phyloP scores from a whole-genome alignment of 2,329 filamentous ascomycete genomes.

The Didymellaceae sp. region DNA sequence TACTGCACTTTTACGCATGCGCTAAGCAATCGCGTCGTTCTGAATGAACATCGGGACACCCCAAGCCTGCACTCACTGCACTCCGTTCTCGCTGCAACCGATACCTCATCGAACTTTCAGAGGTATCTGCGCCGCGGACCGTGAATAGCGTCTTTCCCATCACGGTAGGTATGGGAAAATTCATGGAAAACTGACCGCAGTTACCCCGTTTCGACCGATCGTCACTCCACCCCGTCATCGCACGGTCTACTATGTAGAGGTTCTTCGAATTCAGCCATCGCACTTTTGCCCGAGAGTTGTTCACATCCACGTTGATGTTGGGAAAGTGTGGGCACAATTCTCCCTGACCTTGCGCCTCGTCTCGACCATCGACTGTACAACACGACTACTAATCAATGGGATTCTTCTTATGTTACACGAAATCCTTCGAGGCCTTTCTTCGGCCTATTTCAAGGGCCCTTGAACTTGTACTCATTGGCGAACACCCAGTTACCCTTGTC shows the following conservation, averaged over 20 bases:
- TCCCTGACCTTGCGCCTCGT: neutral
- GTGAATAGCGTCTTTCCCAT: constrained; percentile 14
- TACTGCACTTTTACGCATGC: neutral
- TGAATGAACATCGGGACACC: no score
- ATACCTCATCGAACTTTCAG: no score
- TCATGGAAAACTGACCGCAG: constrained; percentile 20
- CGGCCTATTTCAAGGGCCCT: constrained; percentile 6
- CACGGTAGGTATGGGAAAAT: constrained; percentile 16
- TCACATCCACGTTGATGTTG: neutral
- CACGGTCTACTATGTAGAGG: no score
- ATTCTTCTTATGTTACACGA: constrained; percentile 1
- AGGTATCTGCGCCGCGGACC: constrained; percentile 2
- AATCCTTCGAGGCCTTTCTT: constrained; percentile 11
- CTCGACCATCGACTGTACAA: constrained; percentile 1
- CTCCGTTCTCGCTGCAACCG: neutral
- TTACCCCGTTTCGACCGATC: constrained; percentile 15
- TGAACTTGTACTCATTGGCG: constrained; percentile 47
- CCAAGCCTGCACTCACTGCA: neutral
- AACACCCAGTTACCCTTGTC: constrained; percentile 51
- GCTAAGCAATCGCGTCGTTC: neutral
- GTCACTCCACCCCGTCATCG: constrained; percentile 10
- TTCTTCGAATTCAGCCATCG: neutral
- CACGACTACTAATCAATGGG: neutral
- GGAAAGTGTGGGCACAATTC: neutral
- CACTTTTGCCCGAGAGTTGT: neutral